Evolutionary conservation across 352 stramenopile species (phyloP), one percentile per base, ranked within the genome.

Genomic region (Globisporangium okanoganense): DNA sequence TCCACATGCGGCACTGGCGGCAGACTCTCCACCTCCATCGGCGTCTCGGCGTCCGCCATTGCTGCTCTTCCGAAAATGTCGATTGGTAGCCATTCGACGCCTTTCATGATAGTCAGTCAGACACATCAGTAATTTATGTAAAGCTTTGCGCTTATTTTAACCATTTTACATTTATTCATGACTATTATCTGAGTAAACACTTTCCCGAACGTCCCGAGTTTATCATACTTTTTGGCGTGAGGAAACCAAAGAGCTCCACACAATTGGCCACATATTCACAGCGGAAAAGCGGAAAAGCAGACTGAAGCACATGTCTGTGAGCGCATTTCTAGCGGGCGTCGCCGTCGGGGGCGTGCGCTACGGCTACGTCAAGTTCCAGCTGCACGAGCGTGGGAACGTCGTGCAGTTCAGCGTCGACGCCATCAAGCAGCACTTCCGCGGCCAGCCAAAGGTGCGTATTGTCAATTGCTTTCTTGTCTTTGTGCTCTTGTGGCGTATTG

Each of bases 271-370:
- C 40, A 45, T 22, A 45, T 45, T 45, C 14, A 45, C 18, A 10
- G 35, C 35, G 14, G 13, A 43, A 18, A 43, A 14, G 9, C n/a
- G n/a, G n/a, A n/a, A n/a, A n/a, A 45, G 40, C 40, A 44, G 22
- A 36, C 40, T 47, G 29, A 49, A 49, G 35, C 7, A 45, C 3
- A 92, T 92, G 82, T 89, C 79, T 25, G 50, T 85, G 36, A 79
- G 77, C 65, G 80, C 83, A 55, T 90, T 92, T 65, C 63, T 88
- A 54, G 83, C 82, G 45, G 83, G 83, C 43, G 66, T 84, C 52
- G 77, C 78, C 57, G 67, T 81, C 9, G 80, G 79, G 50, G 81
- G 83, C 35, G 61, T 85, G 69, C 79, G 69, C 48, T 92, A 92
- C 67, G 80, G 79, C 40, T 65, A 75, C 43, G 69, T 81, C 63